phyloP scores from a whole-genome alignment of 371 early-diverging fungal species.

The Mucor velutinosus region DNA sequence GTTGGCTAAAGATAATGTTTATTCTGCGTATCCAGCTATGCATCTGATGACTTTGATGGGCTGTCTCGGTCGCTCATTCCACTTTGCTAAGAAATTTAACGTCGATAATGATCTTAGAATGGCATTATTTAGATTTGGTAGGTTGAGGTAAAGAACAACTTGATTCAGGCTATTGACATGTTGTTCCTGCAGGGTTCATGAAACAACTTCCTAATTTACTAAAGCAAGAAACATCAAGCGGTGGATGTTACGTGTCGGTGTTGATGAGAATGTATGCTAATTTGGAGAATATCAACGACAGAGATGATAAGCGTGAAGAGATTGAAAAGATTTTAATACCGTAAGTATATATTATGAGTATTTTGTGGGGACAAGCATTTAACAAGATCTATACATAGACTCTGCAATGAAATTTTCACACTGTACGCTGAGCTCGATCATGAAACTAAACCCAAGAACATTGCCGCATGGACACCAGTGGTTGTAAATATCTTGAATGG shows the following conservation, averaged over 20 bases:
- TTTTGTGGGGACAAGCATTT: not conserved
- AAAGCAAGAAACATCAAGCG: constrained; percentile 73
- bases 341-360: constrained; percentile 25
- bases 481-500: constrained; percentile 53
- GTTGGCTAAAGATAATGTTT: constrained; percentile 63
- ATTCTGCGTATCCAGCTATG: constrained; percentile 57
- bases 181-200: constrained; percentile 70
- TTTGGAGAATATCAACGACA: constrained; percentile 49
- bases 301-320: constrained; percentile 47
- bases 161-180: not conserved
- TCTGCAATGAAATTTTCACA: constrained; percentile 52
- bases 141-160: not conserved
- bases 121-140: constrained; percentile 74
- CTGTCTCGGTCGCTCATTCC: constrained; percentile 81
- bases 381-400: constrained; percentile 11
- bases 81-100: constrained; percentile 86
- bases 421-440: constrained; percentile 54
- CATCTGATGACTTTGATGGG: constrained; percentile 73
- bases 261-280: constrained; percentile 58
- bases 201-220: constrained; percentile 86
- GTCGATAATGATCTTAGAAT: constrained; percentile 76
- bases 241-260: constrained; percentile 54
- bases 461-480: constrained; percentile 61
- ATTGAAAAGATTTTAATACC: constrained; percentile 56
- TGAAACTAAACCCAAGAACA: constrained; percentile 55